These are phyloP conservation scores for Ganoderma multipileum DNA, from an alignment of 1,284 basidiomycete species.

Conservation along the genomic window DNA sequence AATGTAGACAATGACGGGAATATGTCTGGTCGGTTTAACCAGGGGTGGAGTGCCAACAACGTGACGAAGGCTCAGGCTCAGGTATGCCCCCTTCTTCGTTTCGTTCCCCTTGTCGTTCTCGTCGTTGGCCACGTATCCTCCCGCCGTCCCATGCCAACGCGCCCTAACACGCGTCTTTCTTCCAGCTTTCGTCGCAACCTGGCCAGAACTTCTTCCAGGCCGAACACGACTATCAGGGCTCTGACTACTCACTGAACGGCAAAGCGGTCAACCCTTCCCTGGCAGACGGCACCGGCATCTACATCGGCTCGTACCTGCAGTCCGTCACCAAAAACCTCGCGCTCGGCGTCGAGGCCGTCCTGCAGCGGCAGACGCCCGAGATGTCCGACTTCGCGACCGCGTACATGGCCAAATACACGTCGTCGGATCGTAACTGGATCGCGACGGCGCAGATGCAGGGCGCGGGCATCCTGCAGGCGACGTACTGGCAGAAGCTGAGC, in stretches of 20 bases:
- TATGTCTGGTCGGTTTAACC: constrained; percentile 90
- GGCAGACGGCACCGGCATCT: constrained; percentile 91
- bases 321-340: constrained; percentile 94
- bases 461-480: constrained; percentile 88
- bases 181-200: constrained; percentile 67
- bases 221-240: constrained; percentile 94
- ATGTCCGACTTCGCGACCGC: constrained; percentile 81
- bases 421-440: constrained; percentile 83
- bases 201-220: constrained; percentile 91
- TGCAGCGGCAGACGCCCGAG: constrained; percentile 81
- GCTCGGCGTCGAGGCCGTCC: constrained; percentile 89
- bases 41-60: constrained; percentile 83
- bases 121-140: neutral
- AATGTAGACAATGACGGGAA: constrained; percentile 93
- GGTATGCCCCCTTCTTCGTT: constrained; percentile 49
- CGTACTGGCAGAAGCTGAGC: constrained; percentile 96
- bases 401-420: constrained; percentile 89
- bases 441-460: constrained; percentile 92
- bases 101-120: neutral
- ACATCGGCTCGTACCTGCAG: constrained; percentile 93
- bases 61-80: constrained; percentile 92
- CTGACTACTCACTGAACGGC: constrained; percentile 87
- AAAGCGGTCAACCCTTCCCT: constrained; percentile 96
- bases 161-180: constrained; percentile 25
- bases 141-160: constrained; percentile 11